Evolutionary conservation across 1,284 basidiomycete species (phyloP).

Genomic region (Earliella scabrosa): DNA sequence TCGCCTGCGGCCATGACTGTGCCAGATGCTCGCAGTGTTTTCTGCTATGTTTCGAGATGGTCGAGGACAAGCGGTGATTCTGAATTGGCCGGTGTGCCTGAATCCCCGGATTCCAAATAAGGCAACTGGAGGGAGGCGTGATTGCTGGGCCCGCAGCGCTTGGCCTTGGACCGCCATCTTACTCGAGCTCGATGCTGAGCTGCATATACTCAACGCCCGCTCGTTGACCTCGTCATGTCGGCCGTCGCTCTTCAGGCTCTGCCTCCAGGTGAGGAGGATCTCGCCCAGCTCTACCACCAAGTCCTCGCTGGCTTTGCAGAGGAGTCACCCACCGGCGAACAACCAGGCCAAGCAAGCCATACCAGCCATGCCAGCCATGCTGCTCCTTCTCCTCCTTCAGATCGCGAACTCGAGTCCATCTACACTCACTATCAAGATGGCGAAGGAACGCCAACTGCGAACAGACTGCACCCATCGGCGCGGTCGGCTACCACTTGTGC

Average conservation of each 20-base stretch:
- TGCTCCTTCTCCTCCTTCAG: slow-evolving; percentile 28
- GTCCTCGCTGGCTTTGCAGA: slow-evolving; percentile 69
- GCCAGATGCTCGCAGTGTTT: too few relatives aligned
- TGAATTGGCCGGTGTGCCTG: slow-evolving; percentile 3
- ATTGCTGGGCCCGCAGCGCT: slow-evolving; percentile 10
- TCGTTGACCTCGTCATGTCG: slow-evolving; percentile 25
- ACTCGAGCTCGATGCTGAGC: background rate
- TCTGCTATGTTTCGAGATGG: background rate
- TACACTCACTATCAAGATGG: slow-evolving; percentile 37
- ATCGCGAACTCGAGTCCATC: slow-evolving; percentile 34
- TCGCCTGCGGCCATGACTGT: background rate
- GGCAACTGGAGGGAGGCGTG: slow-evolving; percentile 10
- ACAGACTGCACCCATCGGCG: slow-evolving; percentile 28
- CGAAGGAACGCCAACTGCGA: slow-evolving; percentile 32
- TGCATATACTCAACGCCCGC: background rate
- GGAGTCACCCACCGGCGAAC: slow-evolving; percentile 44
- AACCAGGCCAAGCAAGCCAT: slow-evolving; percentile 29
- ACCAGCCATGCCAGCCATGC: slow-evolving; percentile 10
- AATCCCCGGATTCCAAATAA: slow-evolving; percentile 15
- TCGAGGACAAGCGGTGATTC: background rate
- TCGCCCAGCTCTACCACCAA: slow-evolving; percentile 72
- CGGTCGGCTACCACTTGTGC: slow-evolving; percentile 28
- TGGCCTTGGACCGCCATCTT: slow-evolving; percentile 9
- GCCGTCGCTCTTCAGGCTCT: slow-evolving; percentile 29
- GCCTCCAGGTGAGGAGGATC: slow-evolving; percentile 66